Evolutionary conservation across 2,329 filamentous ascomycete species (phyloP), one percentile per base, ranked within the genome.

Genomic region (Diplodia corticola): DNA sequence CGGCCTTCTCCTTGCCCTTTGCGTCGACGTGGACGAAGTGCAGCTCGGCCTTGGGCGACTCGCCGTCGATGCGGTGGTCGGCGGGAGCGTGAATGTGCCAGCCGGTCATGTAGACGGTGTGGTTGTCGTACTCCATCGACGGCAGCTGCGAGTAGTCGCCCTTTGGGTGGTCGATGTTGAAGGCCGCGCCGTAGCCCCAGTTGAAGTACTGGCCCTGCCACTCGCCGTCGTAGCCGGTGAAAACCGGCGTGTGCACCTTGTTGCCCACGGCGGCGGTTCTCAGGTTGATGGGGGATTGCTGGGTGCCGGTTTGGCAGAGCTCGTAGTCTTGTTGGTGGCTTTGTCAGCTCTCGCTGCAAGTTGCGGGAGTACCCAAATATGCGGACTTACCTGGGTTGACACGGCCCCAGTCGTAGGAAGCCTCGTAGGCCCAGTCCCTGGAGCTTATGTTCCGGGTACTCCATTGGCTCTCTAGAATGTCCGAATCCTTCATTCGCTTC

Each of bases 21-120:
- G 73, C 74, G 67, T 81, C 78, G 63, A 79, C 79, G 68, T 83
- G 81, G 2, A 85, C 83, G 44, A 82, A 75, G 70, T 84, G 83
- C 22, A 84, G 72, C 69, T 85, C 83, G 40, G 81, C 80, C 67
- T 79, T 81, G 40, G 77, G 74, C 40, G 78, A 77, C 44, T 77
- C 73, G 37, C 79, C 79, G 54, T 78, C 74, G 4, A 85, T 76
- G 2, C 77, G 75, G 71, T 85, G 83, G 66, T 85, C 83, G 5
- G 81, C 81, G 0, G 83, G 83, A 0, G 81, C 71, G 69, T 85
- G 83, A 57, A 84, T 80, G 73, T 85, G 83, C 81, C 82, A 85
- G 54, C 81, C 81, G 48, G 74, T 77, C 9, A 85, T 75, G 70
- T 82, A 84, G 24, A 81, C 75, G 0, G 80, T 83, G 67, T 78